Evolutionary conservation across 306 rosid species (phyloP).

Genomic region (Rosa chinensis): DNA sequence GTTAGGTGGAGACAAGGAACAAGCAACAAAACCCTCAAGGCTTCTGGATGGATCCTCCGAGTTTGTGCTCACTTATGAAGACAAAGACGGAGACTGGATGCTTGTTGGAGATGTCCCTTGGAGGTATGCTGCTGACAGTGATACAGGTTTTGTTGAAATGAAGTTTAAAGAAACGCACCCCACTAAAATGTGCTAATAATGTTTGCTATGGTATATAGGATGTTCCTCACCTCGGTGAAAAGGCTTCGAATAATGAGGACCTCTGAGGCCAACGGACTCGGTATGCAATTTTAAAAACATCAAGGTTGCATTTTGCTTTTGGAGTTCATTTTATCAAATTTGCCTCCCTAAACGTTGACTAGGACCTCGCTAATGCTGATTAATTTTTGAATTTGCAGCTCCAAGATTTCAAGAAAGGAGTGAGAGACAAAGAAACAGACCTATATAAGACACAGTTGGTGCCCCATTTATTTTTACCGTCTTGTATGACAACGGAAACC

Average conservation of each 20-base stretch:
- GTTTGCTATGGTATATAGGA: conserved; percentile 35
- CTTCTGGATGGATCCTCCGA: conserved; percentile 68
- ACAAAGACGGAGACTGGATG: conserved; percentile 76
- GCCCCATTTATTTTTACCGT: conserved; percentile 10
- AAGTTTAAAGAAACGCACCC: not conserved
- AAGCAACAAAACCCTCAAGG: conserved; percentile 41
- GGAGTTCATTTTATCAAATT: not conserved
- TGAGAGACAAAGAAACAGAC: conserved; percentile 51
- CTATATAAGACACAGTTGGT: conserved; percentile 29
- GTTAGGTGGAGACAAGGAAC: conserved; percentile 39
- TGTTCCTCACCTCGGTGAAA: conserved; percentile 67
- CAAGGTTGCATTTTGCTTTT: conserved; percentile 4
- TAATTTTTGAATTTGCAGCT: conserved; percentile 33
- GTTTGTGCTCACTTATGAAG: conserved; percentile 75
- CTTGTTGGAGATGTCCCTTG: conserved; percentile 83
- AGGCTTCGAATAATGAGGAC: conserved; percentile 78
- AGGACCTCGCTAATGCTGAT: conserved; percentile 7
- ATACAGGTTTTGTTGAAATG: not conserved
- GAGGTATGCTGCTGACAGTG: conserved; percentile 40
- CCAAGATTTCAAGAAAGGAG: conserved; percentile 57
- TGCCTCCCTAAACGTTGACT: not conserved
- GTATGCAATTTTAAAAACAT: conserved; percentile 30
- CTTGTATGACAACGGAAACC: conserved; percentile 34
- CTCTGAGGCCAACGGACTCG: conserved; percentile 68
- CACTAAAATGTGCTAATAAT: not conserved